Evolutionary conservation across 257 asterid genomes (phyloP).

Genomic region (Anisodus tanguticus): DNA sequence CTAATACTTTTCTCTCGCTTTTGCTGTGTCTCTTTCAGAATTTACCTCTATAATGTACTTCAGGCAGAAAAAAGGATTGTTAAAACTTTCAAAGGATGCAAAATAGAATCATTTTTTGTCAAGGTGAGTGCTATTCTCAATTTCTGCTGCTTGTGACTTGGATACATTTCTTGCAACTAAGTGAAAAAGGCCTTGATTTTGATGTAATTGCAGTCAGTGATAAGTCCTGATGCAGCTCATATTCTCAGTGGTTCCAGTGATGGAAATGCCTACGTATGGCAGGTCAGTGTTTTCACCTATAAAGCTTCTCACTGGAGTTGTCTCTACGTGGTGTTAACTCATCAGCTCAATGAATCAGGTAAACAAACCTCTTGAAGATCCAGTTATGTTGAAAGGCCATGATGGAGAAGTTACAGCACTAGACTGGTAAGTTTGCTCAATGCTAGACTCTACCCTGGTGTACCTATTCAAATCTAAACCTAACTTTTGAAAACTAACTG

Average conservation of each 20-base stretch:
- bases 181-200: conserved; percentile 22
- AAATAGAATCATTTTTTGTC: conserved; percentile 81
- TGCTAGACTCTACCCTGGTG: background rate
- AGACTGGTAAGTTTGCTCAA: conserved; percentile 62
- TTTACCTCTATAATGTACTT: conserved; percentile 80
- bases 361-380: conserved; percentile 66
- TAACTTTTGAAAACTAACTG: conserved; percentile 32
- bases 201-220: conserved; percentile 63
- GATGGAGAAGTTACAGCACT: conserved; percentile 95
- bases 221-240: conserved; percentile 95
- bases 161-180: background rate
- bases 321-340: conserved; percentile 8
- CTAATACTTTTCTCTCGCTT: background rate
- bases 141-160: background rate
- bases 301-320: background rate
- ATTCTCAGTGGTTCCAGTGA: conserved; percentile 94
- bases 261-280: conserved; percentile 95
- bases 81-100: conserved; percentile 69
- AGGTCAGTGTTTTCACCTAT: conserved; percentile 49
- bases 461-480: conserved; percentile 5
- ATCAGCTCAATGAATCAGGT: conserved; percentile 53
- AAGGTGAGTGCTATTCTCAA: conserved; percentile 55
- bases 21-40: conserved; percentile 52
- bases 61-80: conserved; percentile 81
- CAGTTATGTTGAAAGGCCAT: conserved; percentile 72